Percentiles rank a stretch among this genome's conserved stretches.
These are phyloP conservation scores for Hanseniaspora guilliermondii DNA, from an alignment of 805 yeast genomes.

Conservation along the genomic window DNA sequence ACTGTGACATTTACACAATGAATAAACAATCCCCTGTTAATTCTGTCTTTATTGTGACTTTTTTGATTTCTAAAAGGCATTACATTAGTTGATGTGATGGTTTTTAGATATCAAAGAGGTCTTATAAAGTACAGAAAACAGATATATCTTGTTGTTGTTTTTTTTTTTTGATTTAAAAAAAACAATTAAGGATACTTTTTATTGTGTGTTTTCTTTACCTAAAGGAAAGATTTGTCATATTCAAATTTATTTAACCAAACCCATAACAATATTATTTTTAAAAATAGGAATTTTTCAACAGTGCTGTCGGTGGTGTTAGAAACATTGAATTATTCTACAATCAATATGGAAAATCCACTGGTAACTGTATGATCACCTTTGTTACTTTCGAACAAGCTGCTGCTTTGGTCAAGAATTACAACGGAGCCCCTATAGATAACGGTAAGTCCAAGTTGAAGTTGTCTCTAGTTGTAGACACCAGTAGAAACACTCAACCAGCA, in stretches of 20 bases:
- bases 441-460: slow-evolving; percentile 65
- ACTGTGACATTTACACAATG: background rate
- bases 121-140: background rate
- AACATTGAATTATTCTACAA: slow-evolving; percentile 65
- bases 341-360: slow-evolving; percentile 79
- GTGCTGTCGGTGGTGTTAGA: slow-evolving; percentile 75
- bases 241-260: background rate
- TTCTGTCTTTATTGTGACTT: background rate
- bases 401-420: slow-evolving; percentile 68
- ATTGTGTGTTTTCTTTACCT: no score
- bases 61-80: background rate
- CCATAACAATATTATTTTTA: slow-evolving; percentile 12
- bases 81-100: background rate
- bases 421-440: slow-evolving; percentile 87
- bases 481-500: slow-evolving; percentile 39
- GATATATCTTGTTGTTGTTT: no score
- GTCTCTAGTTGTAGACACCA: slow-evolving; percentile 78
- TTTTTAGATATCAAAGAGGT: background rate
- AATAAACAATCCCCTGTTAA: background rate
- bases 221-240: background rate
- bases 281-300: slow-evolving; percentile 73
- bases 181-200: no score
- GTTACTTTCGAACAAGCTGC: slow-evolving; percentile 55
- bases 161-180: no score
- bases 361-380: slow-evolving; percentile 81